Evolutionary conservation across 352 stramenopile species (phyloP), one percentile per base, ranked within the genome.

Genomic region (Pythium periplocum): DNA sequence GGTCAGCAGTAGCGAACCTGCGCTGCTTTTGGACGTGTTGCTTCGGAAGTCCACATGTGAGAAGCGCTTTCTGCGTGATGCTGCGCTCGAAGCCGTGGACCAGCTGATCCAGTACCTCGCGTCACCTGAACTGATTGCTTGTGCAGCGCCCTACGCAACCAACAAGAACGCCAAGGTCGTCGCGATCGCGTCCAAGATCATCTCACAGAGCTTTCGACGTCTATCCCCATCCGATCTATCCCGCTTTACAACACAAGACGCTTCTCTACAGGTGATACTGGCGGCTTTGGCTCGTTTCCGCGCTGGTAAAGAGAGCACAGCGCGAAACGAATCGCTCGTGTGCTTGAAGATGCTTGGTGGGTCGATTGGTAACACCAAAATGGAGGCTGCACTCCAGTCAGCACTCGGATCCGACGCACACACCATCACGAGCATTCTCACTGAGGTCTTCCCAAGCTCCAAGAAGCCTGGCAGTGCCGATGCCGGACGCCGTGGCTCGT

Each of bases 31-130:
- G 5, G 75, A 89, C 44, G 63, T 78, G 1, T 44, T 91, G 33
- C 57, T 91, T 17, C 80, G 77, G 17, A 76, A 76, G n/a, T 71
- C 74, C 0, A 64, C 75, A 0, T 91, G 81, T 55, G 81, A 91
- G 53, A 91, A 91, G 55, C 69, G 70, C 12, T 90, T 91, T 40
- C 51, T 91, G 4, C 74, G 81, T 1, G 81, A 91, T 51, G 71
- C 76, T 0, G 78, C 81, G 6, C 37, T 60, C 6, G 57, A 61
- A 33, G 70, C 75, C 38, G 50, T 78, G 2, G 44, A 74, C 30
- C 61, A 83, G 9, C 55, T 87, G 9, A 64, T 71, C 12, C 26
- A 38, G 3, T 69, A 77, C 34, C 56, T 85, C 6, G 68, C 76
- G 10, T 75, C 69, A 0, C 54, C 64, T 7, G 58, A 62, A 26